Conservation (phyloP, 495 filamentous ascomycete species). For the Aspergillus saccharolyticus region DNA sequence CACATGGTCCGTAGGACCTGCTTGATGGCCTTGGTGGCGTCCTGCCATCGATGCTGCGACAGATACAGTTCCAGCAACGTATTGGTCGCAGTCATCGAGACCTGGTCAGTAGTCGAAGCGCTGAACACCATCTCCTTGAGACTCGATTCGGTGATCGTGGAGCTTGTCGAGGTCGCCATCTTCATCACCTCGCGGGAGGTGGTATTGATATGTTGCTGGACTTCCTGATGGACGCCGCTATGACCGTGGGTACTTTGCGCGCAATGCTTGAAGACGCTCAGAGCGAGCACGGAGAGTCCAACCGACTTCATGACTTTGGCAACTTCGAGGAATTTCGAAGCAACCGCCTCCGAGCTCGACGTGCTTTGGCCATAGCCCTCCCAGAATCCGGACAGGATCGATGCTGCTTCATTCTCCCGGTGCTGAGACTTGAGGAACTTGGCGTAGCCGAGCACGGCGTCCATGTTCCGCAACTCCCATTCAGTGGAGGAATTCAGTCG, state of each 20-base stretch:
- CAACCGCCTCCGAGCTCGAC: slow-evolving; percentile 22
- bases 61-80: slow-evolving; percentile 28
- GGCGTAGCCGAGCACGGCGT: slow-evolving; percentile 27
- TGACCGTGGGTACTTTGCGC: slow-evolving; percentile 21
- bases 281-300: slow-evolving; percentile 25
- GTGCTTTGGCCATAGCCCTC: slow-evolving; percentile 28
- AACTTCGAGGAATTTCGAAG: slow-evolving; percentile 27
- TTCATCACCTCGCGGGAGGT: slow-evolving; percentile 26
- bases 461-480: slow-evolving; percentile 29
- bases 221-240: slow-evolving; percentile 23
- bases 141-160: slow-evolving; percentile 24
- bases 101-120: slow-evolving; percentile 23
- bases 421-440: slow-evolving; percentile 30
- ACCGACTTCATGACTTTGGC: slow-evolving; percentile 34
- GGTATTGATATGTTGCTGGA: slow-evolving; percentile 24
- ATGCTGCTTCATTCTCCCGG: slow-evolving; percentile 29
- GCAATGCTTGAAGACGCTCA: slow-evolving; percentile 33
- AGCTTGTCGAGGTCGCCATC: slow-evolving; percentile 12
- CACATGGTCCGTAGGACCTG: slow-evolving; percentile 30
- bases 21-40: slow-evolving; percentile 34
- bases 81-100: slow-evolving; percentile 25
- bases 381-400: slow-evolving; percentile 34
- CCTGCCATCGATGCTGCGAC: slow-evolving; percentile 35
- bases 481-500: slow-evolving; percentile 26
- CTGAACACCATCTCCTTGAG: slow-evolving; percentile 32